Conservation (phyloP, 352 stramenopile genomes). For the Phytopythium litorale region DNA sequence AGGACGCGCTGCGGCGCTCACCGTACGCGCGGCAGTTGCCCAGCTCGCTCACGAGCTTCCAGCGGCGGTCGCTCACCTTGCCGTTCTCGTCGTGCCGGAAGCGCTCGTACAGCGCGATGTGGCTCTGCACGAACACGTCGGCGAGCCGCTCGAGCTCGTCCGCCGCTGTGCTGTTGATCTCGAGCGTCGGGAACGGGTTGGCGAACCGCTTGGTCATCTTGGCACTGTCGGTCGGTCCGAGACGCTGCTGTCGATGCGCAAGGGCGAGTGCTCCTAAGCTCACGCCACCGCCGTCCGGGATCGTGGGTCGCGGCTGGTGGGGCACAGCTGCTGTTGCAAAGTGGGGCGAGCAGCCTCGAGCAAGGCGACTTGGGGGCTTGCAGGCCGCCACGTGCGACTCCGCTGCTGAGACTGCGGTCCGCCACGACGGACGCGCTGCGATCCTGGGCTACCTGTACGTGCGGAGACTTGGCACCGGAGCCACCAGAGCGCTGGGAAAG, state of each 20-base stretch:
- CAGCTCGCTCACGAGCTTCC: conserved; percentile 39
- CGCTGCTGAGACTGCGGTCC: not conserved
- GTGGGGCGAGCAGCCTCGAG: not conserved
- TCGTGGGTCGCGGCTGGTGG: not conserved
- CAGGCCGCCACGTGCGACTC: not conserved
- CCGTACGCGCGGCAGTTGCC: conserved; percentile 35
- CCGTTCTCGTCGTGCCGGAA: conserved; percentile 27
- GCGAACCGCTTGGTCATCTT: conserved; percentile 31
- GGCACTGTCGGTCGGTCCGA: not conserved
- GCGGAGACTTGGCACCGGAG: too few relatives aligned
- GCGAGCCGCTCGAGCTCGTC: conserved; percentile 24
- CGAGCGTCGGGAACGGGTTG: conserved; percentile 36
- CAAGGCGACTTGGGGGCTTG: not conserved
- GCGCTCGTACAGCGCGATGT: conserved; percentile 37
- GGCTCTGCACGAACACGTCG: conserved; percentile 32
- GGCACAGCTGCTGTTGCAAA: not conserved
- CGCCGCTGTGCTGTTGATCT: conserved; percentile 21
- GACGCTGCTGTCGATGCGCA: not conserved
- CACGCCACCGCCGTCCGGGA: not conserved
- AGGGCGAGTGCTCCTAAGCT: not conserved
- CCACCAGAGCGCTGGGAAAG: not conserved
- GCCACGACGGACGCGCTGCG: not conserved
- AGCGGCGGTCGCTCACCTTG: conserved; percentile 26
- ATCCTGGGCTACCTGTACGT: too few relatives aligned
- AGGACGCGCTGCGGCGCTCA: conserved; percentile 20